Percentiles rank a stretch among this genome's conserved stretches.
phyloP scores from a whole-genome alignment of 2,329 filamentous ascomycete species.

The Colletotrichum simmondsii region DNA sequence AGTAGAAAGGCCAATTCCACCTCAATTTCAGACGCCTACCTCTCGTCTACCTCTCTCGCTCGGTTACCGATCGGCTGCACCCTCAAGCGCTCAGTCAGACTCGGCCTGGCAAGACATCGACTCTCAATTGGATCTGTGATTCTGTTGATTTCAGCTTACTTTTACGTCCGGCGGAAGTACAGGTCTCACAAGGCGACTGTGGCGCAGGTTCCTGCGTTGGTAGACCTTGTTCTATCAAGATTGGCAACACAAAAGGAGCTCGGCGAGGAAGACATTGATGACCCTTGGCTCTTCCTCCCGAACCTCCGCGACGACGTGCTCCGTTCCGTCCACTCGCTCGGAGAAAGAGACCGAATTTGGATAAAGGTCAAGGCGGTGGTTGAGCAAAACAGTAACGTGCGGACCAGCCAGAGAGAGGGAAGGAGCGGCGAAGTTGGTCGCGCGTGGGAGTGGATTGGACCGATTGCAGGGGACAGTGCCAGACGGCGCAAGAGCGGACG shows the following conservation, averaged over 20 bases:
- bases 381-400: slow-evolving; percentile 92
- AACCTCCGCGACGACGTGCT: slow-evolving; percentile 94
- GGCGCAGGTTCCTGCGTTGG: slow-evolving; percentile 82
- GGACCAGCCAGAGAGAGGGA: slow-evolving; percentile 77
- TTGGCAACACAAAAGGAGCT: slow-evolving; percentile 86
- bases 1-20: slow-evolving; percentile 77
- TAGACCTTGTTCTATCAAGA: slow-evolving; percentile 84
- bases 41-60: slow-evolving; percentile 91
- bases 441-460: slow-evolving; percentile 78
- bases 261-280: slow-evolving; percentile 74
- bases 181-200: slow-evolving; percentile 72
- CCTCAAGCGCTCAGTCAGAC: slow-evolving; percentile 80
- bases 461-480: slow-evolving; percentile 56
- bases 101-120: slow-evolving; percentile 88
- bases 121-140: slow-evolving; percentile 79
- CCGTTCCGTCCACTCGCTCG: slow-evolving; percentile 80
- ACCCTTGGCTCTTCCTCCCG: slow-evolving; percentile 86
- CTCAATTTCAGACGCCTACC: slow-evolving; percentile 69
- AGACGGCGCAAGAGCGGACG: slow-evolving; percentile 63
- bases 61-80: slow-evolving; percentile 87
- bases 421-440: slow-evolving; percentile 73
- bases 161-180: slow-evolving; percentile 75
- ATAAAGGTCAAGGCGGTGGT: slow-evolving; percentile 84
- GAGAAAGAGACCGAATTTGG: slow-evolving; percentile 85
- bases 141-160: slow-evolving; percentile 55